Evolutionary conservation across 1,284 basidiomycete species (phyloP), one percentile per base, ranked within the genome.

Genomic region (Ceratobasidium sp.): DNA sequence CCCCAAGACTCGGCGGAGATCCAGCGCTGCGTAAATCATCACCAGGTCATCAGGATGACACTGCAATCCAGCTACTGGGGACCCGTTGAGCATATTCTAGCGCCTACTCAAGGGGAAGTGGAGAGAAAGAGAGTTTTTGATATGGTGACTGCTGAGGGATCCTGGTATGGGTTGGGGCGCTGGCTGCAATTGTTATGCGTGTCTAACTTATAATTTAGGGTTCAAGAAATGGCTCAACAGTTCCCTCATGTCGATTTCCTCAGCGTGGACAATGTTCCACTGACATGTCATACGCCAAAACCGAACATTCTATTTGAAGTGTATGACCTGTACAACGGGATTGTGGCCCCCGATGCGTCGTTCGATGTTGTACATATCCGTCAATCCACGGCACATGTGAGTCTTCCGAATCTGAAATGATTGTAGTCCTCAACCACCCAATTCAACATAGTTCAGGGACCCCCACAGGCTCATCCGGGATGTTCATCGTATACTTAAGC

Each of bases 291-390:
- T 18, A 14, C 28, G 18, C 58, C 58, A 16, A 3, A n/a, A 14
- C 7, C 58, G n/a, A 60, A 60, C 58, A 42, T 60, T 5, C 38
- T 14, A 3, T 60, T 60, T 60, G 58, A 60, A 23, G 58, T 60
- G 1, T 60, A 60, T 21, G 58, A 60, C 25, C 40, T 60, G n/a
- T 40, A 38, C 16, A 42, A 38, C 8, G 58, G 58, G 21, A 16
- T 60, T 16, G 33, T 23, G 7, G 36, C 23, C 12, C 36, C 33
- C n/a, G 58, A 60, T 16, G 58, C 11, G 7, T 42, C 58, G 4
- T 49, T 25, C 11, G 48, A 49, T 11, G 21, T 49, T 1, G 48
- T 25, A 9, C 48, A 49, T 23, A 49, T 49, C 8, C 48, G 48
- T 23, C 21, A 25, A 23, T 25, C n/a, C 3, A 49, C 21, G 9